Evolutionary conservation across 2,329 filamentous ascomycete species (phyloP).

Genomic region (Orbilia blumenaviensis): DNA sequence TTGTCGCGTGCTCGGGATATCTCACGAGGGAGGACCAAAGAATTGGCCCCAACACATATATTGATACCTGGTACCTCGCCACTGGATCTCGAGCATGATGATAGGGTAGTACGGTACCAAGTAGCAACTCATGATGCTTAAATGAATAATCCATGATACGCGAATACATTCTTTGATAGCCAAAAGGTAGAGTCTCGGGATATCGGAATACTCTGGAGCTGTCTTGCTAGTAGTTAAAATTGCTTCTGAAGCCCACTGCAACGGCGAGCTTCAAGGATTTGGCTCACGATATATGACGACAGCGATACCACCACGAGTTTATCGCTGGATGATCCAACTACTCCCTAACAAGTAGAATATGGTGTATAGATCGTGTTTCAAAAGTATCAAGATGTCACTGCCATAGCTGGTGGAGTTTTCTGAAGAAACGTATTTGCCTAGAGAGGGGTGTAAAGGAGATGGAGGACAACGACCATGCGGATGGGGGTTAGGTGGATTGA

Average conservation of each 20-base stretch:
- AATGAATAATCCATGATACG: too few relatives aligned
- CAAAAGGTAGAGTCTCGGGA: too few relatives aligned
- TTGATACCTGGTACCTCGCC: too few relatives aligned
- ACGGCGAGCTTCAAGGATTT: not conserved
- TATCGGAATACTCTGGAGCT: not conserved
- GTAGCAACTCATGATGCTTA: too few relatives aligned
- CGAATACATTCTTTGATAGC: too few relatives aligned
- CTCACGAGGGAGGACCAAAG: too few relatives aligned
- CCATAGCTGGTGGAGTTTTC: too few relatives aligned
- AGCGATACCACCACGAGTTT: not conserved
- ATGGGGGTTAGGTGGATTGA: not conserved
- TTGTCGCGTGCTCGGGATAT: too few relatives aligned
- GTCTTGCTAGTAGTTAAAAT: not conserved
- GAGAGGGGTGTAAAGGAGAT: not conserved
- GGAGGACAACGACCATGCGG: not conserved
- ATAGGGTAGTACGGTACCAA: too few relatives aligned
- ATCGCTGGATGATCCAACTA: not conserved
- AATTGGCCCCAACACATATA: too few relatives aligned
- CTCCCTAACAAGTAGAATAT: not conserved
- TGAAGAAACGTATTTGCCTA: too few relatives aligned
- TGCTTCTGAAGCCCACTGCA: not conserved
- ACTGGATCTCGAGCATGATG: too few relatives aligned
- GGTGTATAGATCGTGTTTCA: not conserved
- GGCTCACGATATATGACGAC: not conserved
- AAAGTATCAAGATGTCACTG: not conserved